Evolutionary conservation across 306 rosid species (phyloP).

Genomic region (Fagus crenata): DNA sequence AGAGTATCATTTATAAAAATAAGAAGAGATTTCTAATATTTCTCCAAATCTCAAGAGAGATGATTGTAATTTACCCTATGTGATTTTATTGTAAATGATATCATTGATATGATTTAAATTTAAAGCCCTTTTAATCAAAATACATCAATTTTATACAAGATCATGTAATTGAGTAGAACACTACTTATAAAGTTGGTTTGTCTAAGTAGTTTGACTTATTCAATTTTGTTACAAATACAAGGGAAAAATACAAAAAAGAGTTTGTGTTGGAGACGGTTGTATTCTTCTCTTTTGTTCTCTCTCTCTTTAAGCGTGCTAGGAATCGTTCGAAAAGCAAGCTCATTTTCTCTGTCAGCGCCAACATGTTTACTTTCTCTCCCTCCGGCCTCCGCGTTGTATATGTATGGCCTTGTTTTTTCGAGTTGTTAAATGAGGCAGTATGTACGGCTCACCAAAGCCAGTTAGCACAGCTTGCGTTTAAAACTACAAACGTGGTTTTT

Average conservation of each 20-base stretch:
- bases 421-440: neutral
- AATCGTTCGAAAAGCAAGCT: constrained; percentile 20
- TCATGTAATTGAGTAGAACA: neutral
- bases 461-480: neutral
- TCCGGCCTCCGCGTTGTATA: neutral
- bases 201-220: neutral
- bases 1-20: too few relatives aligned
- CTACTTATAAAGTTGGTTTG: neutral
- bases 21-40: neutral
- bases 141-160: neutral
- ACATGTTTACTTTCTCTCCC: constrained; percentile 29
- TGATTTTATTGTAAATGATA: too few relatives aligned
- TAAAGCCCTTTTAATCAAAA: neutral
- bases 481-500: neutral
- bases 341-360: constrained; percentile 50
- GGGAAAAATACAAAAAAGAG: neutral
- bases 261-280: neutral
- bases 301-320: constrained; percentile 8
- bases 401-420: neutral
- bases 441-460: neutral
- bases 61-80: too few relatives aligned
- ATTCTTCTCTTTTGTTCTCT: neutral
- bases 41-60: too few relatives aligned
- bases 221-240: neutral
- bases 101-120: neutral